Base-by-base conservation (phyloP, 805 yeast genomes). In the Spencermartinsiella europaea region DNA sequence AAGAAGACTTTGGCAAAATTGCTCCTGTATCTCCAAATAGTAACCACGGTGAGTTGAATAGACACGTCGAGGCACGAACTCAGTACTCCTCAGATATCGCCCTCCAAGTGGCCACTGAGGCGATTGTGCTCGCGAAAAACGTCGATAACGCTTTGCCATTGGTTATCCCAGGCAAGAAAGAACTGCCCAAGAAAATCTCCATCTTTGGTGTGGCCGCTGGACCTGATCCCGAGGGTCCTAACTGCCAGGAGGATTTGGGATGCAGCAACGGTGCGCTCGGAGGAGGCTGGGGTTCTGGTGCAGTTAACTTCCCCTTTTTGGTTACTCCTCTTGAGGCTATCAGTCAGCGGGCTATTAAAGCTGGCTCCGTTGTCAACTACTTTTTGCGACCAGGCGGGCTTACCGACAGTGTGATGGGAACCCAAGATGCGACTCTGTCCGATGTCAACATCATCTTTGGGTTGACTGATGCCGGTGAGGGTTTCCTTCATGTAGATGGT, bases 201-300 rank as follows among this genome's bases (percentile, higher is more conserved):
- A 59, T 79, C 15, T 76, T 79, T 1, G 84, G 84, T 0, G 52
- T 67, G 3, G 81, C 77, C 2, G 82, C 83, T 2, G 74, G 73
- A 2, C 63, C 72, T 1, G 75, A 72, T 50, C 70, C 77, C 19
- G 34, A 68, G 38, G 85, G 84, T 0, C 70, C 75, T 52, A 76
- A 73, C 52, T 73, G 79, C 46, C 56, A 50, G 28, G 72, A 68
- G 48, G 83, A 79, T 56, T 77, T 74, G 56, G 70, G 68, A 40
- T 72, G 78, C 49, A 67, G 68, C 8, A 71, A 74, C 47, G 86
- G 85, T 2, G 72, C 77, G 1, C 56, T 80, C 36, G 74, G 77
- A 28, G 69, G 75, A 25, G 85, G 85, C 12, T 77, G 85, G 81
- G 86, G 85, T 0, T 79, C 85, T 3, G 79, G 83, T 0, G 69